Conservation (phyloP, 2,329 filamentous ascomycete genomes). For the Aspergillus sp. region DNA sequence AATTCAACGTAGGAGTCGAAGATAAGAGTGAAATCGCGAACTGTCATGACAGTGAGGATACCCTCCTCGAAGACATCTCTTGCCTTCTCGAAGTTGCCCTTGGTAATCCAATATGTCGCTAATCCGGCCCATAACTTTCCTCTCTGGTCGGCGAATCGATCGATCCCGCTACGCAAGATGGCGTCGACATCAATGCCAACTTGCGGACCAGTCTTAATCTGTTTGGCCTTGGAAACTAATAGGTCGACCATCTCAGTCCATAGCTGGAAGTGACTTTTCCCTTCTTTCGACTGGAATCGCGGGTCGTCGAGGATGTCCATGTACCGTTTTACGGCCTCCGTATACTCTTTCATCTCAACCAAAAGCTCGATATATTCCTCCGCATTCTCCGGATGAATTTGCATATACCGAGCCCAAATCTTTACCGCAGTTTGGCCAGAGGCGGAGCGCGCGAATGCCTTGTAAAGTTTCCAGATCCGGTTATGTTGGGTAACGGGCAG, state of each 20-base stretch:
- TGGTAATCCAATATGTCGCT: constrained; percentile 93
- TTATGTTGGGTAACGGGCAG: constrained; percentile 93
- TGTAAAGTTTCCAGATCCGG: constrained; percentile 87
- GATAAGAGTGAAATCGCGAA: constrained; percentile 91
- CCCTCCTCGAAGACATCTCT: constrained; percentile 93
- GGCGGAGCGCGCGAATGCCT: constrained; percentile 83
- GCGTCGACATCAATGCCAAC: constrained; percentile 82
- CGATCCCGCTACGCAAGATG: constrained; percentile 87
- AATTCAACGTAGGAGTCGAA: constrained; percentile 97
- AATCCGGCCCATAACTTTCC: constrained; percentile 93
- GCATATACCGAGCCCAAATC: constrained; percentile 94
- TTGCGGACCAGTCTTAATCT: constrained; percentile 74
- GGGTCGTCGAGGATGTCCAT: constrained; percentile 88
- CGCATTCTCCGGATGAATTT: constrained; percentile 88
- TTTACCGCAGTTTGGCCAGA: constrained; percentile 85
- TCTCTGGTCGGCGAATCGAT: constrained; percentile 84
- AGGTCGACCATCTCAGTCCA: constrained; percentile 98
- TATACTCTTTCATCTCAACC: constrained; percentile 72
- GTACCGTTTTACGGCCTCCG: constrained; percentile 84
- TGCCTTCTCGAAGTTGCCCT: constrained; percentile 85
- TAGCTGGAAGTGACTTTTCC: constrained; percentile 90
- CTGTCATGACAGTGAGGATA: constrained; percentile 96
- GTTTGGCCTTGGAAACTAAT: constrained; percentile 80
- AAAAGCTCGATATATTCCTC: constrained; percentile 94
- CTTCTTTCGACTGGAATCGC: constrained; percentile 83